Percentiles rank a stretch among this genome's conserved stretches.
Evolutionary conservation across 192 early-diverging fungal genomes (phyloP).

Genomic region (Backusella mclennaniae): DNA sequence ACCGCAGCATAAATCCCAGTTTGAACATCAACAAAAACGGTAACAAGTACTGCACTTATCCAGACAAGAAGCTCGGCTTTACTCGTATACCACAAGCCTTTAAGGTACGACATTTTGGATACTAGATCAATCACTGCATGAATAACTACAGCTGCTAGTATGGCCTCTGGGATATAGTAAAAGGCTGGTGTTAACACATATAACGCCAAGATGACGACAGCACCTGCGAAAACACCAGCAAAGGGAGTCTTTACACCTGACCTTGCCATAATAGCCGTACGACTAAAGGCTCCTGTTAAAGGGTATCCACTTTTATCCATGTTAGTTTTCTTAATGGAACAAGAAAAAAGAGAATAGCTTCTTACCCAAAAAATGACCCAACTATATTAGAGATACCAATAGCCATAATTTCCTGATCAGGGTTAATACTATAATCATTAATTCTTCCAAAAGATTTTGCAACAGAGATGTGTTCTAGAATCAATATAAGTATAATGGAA

Average conservation of each 20-base stretch:
- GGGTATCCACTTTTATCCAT: conserved; percentile 68
- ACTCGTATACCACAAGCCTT: conserved; percentile 53
- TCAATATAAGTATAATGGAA: conserved; percentile 67
- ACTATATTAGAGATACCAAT: conserved; percentile 81
- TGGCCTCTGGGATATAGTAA: conserved; percentile 77
- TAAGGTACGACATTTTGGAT: conserved; percentile 50
- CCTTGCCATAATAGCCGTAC: conserved; percentile 81
- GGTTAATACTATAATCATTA: conserved; percentile 73
- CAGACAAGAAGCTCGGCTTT: conserved; percentile 52
- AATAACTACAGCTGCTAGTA: conserved; percentile 80
- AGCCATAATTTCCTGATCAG: conserved; percentile 90
- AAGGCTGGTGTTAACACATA: conserved; percentile 78
- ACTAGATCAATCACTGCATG: conserved; percentile 73
- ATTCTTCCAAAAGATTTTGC: conserved; percentile 84
- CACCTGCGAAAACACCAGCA: conserved; percentile 70
- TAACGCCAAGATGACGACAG: conserved; percentile 73
- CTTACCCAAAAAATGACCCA: conserved; percentile 76
- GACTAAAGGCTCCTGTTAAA: conserved; percentile 90
- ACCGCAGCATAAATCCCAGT: conserved; percentile 77
- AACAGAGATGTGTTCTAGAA: conserved; percentile 91
- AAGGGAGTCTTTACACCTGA: conserved; percentile 80
- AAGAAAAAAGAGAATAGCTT: not conserved
- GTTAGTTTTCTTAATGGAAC: not conserved
- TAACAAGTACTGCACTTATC: conserved; percentile 51
- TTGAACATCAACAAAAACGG: conserved; percentile 57